Evolutionary conservation across 2,329 filamentous ascomycete species (phyloP).

Genomic region (Fusarium piperis): DNA sequence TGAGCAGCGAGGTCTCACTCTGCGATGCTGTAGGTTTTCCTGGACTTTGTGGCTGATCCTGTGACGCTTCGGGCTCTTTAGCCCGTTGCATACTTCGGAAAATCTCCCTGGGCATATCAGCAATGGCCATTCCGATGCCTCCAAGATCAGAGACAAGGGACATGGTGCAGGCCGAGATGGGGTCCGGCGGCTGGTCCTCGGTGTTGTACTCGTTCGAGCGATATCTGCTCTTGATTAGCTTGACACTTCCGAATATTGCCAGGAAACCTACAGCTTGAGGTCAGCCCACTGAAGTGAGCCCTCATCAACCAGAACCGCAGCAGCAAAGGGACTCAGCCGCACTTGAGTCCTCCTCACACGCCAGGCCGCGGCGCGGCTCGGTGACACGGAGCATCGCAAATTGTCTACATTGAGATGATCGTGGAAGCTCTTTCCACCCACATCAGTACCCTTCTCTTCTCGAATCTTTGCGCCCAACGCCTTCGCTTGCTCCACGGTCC

Average conservation of each 20-base stretch:
- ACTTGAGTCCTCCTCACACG: constrained; percentile 74
- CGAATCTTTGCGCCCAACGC: constrained; percentile 72
- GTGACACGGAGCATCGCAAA: constrained; percentile 76
- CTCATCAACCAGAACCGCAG: constrained; percentile 72
- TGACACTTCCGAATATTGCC: not conserved
- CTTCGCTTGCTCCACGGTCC: constrained; percentile 65
- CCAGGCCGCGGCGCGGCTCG: constrained; percentile 78
- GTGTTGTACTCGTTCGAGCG: constrained; percentile 75
- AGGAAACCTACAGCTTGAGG: constrained; percentile 71
- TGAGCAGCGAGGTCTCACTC: constrained; percentile 5
- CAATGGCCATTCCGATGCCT: constrained; percentile 82
- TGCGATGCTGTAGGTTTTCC: constrained; percentile 8
- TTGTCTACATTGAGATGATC: constrained; percentile 72
- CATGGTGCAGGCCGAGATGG: constrained; percentile 78
- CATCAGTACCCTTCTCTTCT: constrained; percentile 70
- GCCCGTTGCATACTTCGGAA: constrained; percentile 53
- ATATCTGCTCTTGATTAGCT: constrained; percentile 52
- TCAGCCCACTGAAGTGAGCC: constrained; percentile 74
- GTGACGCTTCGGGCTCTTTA: constrained; percentile 21
- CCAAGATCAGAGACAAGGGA: constrained; percentile 86
- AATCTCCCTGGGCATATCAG: constrained; percentile 72
- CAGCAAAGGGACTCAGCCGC: constrained; percentile 76
- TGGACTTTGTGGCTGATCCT: not conserved
- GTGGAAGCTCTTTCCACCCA: constrained; percentile 75
- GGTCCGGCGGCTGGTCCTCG: constrained; percentile 81